A percentile compares a stretch with the other conserved stretches of the same genome.
These are phyloP conservation scores for Stephanodiscus triporus DNA, from an alignment of 108 stramenopile species.

Conservation along the genomic window DNA sequence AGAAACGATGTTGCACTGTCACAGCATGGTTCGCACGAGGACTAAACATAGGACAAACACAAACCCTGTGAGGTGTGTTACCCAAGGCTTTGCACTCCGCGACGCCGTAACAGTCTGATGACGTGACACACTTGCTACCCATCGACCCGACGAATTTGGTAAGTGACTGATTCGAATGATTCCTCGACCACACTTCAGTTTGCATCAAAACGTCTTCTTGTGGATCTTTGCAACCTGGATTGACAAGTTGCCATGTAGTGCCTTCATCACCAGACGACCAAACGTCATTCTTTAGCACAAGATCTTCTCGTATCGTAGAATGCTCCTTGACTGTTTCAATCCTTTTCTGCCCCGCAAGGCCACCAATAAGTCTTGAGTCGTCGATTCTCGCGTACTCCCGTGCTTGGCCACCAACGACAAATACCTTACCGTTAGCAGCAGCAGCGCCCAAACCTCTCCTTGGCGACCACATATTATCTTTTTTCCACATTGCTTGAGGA, in stretches of 20 bases:
- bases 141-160: conserved; percentile 33
- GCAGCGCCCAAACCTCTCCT: conserved; percentile 63
- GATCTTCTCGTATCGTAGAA: conserved; percentile 54
- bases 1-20: conserved; percentile 55
- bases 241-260: conserved; percentile 66
- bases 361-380: conserved; percentile 55
- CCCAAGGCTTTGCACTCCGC: conserved; percentile 55
- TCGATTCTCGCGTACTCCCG: conserved; percentile 61
- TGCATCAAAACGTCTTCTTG: conserved; percentile 54
- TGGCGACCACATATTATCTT: conserved; percentile 82
- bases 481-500: conserved; percentile 49
- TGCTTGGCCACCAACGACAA: conserved; percentile 79
- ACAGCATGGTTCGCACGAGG: conserved; percentile 69
- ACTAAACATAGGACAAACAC: conserved; percentile 81
- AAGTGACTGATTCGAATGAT: conserved; percentile 23
- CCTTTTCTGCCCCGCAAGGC: conserved; percentile 49
- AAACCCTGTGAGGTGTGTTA: conserved; percentile 50
- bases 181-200: conserved; percentile 53
- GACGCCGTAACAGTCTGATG: conserved; percentile 58
- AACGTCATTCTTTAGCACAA: conserved; percentile 73
- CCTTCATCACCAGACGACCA: conserved; percentile 73
- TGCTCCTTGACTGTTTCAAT: conserved; percentile 45
- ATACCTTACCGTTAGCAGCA: conserved; percentile 52
- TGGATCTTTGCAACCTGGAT: conserved; percentile 66
- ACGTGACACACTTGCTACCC: conserved; percentile 42